These are phyloP conservation scores for Vaccinium myrtillus DNA, from an alignment of 148 eudicot genomes.

Conservation along the genomic window DNA sequence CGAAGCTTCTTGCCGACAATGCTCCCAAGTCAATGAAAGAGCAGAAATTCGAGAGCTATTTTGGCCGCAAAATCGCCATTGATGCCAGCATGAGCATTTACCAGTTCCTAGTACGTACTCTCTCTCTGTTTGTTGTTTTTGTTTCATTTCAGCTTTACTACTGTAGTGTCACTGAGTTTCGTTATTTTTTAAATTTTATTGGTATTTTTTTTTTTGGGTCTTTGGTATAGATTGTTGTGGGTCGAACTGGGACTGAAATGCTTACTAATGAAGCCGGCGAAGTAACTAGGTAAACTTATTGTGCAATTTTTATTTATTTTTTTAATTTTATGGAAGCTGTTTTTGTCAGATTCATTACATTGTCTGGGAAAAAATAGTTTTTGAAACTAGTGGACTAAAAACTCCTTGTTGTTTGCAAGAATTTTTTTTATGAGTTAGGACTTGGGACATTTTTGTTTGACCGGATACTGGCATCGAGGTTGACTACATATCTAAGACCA, in stretches of 20 bases:
- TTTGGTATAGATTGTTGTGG: constrained; percentile 77
- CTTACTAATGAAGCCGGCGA: constrained; percentile 99
- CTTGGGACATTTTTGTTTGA: background rate
- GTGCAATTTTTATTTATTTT: background rate
- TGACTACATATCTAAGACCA: background rate
- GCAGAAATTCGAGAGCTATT: constrained; percentile 97
- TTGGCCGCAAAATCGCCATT: constrained; percentile 79
- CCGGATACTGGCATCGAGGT: background rate
- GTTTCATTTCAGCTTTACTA: background rate
- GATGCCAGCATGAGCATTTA: constrained; percentile 99
- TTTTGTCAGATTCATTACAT: background rate
- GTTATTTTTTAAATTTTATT: background rate
- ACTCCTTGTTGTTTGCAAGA: background rate
- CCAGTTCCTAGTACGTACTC: constrained; percentile 70
- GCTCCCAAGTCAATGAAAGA: constrained; percentile 92
- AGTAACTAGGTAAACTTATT: constrained; percentile 72
- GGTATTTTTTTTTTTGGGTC: background rate
- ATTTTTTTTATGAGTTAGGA: background rate
- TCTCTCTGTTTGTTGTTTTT: background rate
- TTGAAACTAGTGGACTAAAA: background rate
- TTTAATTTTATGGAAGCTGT: background rate
- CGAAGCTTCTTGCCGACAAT: constrained; percentile 91
- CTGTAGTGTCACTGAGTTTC: background rate
- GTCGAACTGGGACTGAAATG: constrained; percentile 83
- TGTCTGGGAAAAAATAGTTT: background rate